Evolutionary conservation across 108 stramenopile species (phyloP).

Genomic region (Nannochloropsis gaditana): DNA sequence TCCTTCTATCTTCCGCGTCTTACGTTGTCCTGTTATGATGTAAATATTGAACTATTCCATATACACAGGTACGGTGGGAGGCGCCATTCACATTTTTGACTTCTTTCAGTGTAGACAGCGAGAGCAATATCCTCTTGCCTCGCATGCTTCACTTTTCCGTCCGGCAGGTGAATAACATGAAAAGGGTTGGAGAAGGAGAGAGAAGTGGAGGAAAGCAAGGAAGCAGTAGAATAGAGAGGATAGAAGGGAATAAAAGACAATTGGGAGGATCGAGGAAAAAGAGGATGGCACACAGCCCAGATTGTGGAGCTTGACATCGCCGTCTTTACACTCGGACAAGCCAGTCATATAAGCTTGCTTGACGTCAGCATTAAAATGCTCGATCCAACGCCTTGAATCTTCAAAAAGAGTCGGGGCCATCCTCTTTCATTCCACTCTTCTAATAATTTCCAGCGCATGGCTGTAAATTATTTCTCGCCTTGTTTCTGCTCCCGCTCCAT

Average conservation of each 20-base stretch:
- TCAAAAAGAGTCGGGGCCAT: too few species aligned
- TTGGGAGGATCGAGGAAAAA: too few species aligned
- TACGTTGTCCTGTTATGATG: background rate
- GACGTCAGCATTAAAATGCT: too few species aligned
- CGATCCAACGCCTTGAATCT: too few species aligned
- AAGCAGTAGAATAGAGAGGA: background rate
- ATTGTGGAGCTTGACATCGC: too few species aligned
- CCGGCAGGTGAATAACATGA: background rate
- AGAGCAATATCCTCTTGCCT: constrained; percentile 4
- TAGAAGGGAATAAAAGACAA: too few species aligned
- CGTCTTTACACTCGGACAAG: too few species aligned
- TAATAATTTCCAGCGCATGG: background rate
- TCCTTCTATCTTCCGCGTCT: background rate
- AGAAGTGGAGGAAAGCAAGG: background rate
- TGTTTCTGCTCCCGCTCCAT: background rate
- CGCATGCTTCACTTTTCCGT: constrained; percentile 9
- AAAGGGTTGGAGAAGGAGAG: background rate
- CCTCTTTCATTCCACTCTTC: too few species aligned
- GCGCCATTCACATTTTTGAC: background rate
- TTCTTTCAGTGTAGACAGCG: background rate
- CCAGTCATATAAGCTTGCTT: too few species aligned
- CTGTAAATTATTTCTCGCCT: background rate
- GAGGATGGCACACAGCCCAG: too few species aligned
- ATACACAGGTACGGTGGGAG: background rate
- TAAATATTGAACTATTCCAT: too few species aligned